Evolutionary conservation across 2,329 filamentous ascomycete species (phyloP), one percentile per base, ranked within the genome.

Genomic region (Alternaria longipes): DNA sequence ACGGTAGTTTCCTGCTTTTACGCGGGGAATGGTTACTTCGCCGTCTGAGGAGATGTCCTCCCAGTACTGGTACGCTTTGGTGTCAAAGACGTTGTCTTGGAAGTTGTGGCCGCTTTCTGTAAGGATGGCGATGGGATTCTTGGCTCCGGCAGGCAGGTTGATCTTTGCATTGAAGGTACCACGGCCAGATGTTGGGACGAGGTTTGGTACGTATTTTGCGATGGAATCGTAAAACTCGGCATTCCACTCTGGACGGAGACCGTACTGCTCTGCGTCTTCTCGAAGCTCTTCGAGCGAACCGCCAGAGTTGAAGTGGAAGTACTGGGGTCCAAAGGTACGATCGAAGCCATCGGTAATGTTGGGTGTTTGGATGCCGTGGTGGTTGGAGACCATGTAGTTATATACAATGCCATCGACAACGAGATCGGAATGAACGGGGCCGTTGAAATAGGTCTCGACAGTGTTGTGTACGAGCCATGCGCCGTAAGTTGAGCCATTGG

Each of bases 381-480:
- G 87, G 60, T 89, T 89, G 18, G 68, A 72, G 6, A 73, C 68
- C 54, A 72, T 60, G 68, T 90, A 90, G 69, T 90, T 89, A 72
- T 90, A 89, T 0, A 90, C 82, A 47, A 90, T 89, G 0, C 87
- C 87, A 65, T 90, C 88, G 0, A 90, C 88, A 0, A 84, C 84
- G 6, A 90, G 77, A 67, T 90, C 88, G 0, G 87, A 89, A 72
- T 89, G 87, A 3, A 87, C 76, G 0, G 87, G 87, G 0, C 87
- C 88, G 8, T 85, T 85, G 68, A 85, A 89, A 66, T 88, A 89
- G 0, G 86, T 88, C 53, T 90, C 87, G 64, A 84, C 85, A 0
- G 85, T 89, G 68, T 89, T 89, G 83, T 88, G 86, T 1, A 90
- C 86, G 14, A 90, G 76, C 87, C 87, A 90, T 2, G 85, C 85